Evolutionary conservation across 1,284 basidiomycete species (phyloP).

Genomic region (Cutaneotrichosporon sp.): DNA sequence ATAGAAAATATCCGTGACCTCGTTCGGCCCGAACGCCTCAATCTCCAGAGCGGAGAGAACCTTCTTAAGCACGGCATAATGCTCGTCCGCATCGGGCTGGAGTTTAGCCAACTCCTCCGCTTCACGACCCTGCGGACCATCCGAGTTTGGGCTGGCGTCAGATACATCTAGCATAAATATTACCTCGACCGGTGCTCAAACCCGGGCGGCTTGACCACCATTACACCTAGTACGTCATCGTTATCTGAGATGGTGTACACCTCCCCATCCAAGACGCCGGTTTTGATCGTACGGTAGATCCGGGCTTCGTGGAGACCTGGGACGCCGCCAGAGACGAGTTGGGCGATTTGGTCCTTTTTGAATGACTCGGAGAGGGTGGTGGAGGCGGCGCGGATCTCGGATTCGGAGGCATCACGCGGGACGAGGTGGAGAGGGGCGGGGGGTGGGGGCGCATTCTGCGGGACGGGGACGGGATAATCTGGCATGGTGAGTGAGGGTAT

Average conservation of each 20-base stretch:
- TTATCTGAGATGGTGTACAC: not conserved
- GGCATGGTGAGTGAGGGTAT: not conserved
- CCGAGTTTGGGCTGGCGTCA: conserved; percentile 10
- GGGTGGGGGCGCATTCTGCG: not conserved
- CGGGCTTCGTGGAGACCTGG: conserved; percentile 5
- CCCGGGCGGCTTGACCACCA: conserved; percentile 18
- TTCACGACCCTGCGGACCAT: not conserved
- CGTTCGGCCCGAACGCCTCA: conserved; percentile 11
- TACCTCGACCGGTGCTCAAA: conserved; percentile 11
- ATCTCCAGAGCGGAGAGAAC: conserved; percentile 12
- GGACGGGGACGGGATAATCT: not conserved
- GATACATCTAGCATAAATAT: not conserved
- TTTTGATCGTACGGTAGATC: conserved; percentile 1
- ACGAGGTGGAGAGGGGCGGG: not conserved
- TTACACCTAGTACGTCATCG: conserved; percentile 7
- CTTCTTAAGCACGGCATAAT: conserved; percentile 4
- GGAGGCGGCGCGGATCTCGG: not conserved
- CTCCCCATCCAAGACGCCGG: conserved; percentile 4
- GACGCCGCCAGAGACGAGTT: not conserved
- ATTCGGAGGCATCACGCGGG: not conserved
- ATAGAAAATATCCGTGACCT: conserved; percentile 14
- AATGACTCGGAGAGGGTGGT: not conserved
- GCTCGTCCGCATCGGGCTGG: not conserved
- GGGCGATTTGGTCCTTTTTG: not conserved
- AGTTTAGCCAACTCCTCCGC: not conserved